Evolutionary conservation across 148 eudicot genomes (phyloP).

Genomic region (Rheum nobile): DNA sequence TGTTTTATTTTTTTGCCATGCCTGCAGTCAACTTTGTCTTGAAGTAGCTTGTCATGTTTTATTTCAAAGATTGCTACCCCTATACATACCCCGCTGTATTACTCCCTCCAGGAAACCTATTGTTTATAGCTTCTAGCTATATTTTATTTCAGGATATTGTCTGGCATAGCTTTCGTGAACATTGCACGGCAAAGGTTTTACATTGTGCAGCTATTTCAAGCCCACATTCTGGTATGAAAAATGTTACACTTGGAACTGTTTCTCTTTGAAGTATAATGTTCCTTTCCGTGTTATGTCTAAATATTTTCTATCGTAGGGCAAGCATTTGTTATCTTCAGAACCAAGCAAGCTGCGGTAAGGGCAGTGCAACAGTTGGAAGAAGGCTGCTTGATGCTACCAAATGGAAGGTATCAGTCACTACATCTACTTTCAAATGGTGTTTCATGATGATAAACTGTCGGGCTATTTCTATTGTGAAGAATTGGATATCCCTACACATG

Average conservation of each 20-base stretch:
- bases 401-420: conserved; percentile 32
- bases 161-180: conserved; percentile 41
- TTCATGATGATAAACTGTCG: not conserved
- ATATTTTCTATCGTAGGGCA: conserved; percentile 25
- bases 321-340: conserved; percentile 44
- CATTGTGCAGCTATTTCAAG: conserved; percentile 36
- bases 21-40: not conserved
- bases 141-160: conserved; percentile 45
- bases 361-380: conserved; percentile 27
- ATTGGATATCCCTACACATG: not conserved
- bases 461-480: not conserved
- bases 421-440: not conserved
- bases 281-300: not conserved
- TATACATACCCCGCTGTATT: not conserved
- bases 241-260: not conserved
- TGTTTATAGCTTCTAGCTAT: conserved; percentile 3
- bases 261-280: not conserved
- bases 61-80: not conserved
- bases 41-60: not conserved
- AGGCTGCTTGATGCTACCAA: conserved; percentile 49
- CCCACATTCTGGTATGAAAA: conserved; percentile 46
- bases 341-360: conserved; percentile 34
- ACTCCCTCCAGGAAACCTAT: not conserved
- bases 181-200: conserved; percentile 48
- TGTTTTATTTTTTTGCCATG: not conserved